A percentile compares a stretch with the other conserved stretches of the same genome.
These are phyloP conservation scores for Alternaria metachromatica DNA, from an alignment of 2,329 filamentous ascomycete genomes.

Conservation along the genomic window DNA sequence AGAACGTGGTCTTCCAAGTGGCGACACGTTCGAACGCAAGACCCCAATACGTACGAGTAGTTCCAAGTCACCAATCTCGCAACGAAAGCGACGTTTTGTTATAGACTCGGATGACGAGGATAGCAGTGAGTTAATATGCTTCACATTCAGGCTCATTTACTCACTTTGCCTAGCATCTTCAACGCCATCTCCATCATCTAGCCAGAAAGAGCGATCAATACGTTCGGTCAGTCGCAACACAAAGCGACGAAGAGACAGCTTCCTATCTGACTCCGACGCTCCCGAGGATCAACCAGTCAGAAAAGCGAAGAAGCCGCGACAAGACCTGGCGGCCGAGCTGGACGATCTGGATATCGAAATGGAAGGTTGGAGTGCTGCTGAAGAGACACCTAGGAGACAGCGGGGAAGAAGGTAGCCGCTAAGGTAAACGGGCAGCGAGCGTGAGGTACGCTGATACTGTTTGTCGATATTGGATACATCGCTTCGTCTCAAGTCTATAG, in stretches of 20 bases:
- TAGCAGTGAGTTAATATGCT: background rate
- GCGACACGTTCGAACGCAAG: background rate
- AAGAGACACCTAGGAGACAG: background rate
- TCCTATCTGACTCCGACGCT: background rate
- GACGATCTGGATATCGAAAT: conserved; percentile 1
- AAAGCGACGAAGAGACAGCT: background rate
- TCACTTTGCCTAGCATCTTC: background rate
- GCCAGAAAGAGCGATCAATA: background rate
- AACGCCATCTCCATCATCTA: background rate
- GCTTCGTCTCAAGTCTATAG: too few species aligned
- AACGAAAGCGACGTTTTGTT: background rate
- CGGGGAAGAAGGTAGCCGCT: background rate
- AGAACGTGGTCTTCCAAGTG: background rate
- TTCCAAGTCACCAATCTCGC: too few species aligned
- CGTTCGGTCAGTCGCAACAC: background rate
- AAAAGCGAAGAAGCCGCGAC: background rate
- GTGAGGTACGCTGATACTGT: too few species aligned
- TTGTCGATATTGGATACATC: too few species aligned
- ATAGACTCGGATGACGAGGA: background rate
- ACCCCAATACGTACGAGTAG: background rate
- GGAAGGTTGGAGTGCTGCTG: conserved; percentile 2
- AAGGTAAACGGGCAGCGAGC: background rate
- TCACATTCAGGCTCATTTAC: background rate
- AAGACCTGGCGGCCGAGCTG: background rate
- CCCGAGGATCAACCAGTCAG: background rate